Base-by-base conservation (phyloP, 1,284 basidiomycete species). In the Melampsora medusae region DNA sequence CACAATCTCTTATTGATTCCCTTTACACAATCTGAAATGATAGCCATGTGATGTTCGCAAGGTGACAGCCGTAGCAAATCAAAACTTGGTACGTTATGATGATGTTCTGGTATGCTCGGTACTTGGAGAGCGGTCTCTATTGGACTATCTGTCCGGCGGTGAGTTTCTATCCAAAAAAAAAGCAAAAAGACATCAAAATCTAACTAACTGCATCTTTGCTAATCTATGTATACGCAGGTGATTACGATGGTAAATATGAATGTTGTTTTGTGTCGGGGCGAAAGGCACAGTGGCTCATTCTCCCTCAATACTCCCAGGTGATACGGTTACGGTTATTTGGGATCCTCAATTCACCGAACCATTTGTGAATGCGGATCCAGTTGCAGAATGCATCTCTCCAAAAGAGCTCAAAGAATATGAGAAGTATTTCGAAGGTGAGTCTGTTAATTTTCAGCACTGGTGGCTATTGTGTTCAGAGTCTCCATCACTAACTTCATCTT, bases 311-410 rank as follows among this genome's bases (percentile, higher is more conserved):
- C 19, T 22, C 49, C 16, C 31, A 75, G 73, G 73, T n/a, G 73
- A 69, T 53, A 67, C 59, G n/a, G 73, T 75, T 7, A 67, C 60
- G 2, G 73, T 68, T 10, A 75, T 75, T 50, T 75, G 73, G 73
- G 66, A 75, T 62, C 22, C 48, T 9, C 25, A 50, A 4, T 69
- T 75, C 28, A 75, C 73, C 16, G 1, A 60, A 68, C 25, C 59
- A 19, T 75, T 75, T 61, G n/a, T 60, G 9, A 68, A 75, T 53
- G 65, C 59, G n/a, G 53, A 68, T 53, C 50, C 66, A 35, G 53
- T 59, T 9, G 9, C 38, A 14, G 59, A 69, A 59, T 14, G 67
- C 28, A 7, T 67, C 2, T 28, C 48, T 38, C 64, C 28, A 60
- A 56, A 56, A 56, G 22, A 56, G 28, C 53, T 48, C 22, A 38